Evolutionary conservation across 116 monocot genomes (phyloP).

Genomic region (Iris pallida): DNA sequence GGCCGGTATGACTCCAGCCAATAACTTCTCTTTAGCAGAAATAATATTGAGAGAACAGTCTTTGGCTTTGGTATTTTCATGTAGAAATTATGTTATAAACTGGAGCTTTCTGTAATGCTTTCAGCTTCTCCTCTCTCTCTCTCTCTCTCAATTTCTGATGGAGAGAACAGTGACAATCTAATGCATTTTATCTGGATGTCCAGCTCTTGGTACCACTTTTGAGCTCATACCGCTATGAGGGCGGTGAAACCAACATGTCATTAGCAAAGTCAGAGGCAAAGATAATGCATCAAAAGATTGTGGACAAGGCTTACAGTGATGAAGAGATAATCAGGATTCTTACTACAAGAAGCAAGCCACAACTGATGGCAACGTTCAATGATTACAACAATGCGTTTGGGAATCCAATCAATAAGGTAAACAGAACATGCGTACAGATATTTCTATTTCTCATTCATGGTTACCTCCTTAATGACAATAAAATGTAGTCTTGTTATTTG

Average conservation of each 20-base stretch:
- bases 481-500: no score
- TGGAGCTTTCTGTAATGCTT: no score
- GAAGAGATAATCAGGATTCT: slow-evolving; percentile 75
- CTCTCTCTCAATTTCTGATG: no score
- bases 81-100: no score
- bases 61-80: no score
- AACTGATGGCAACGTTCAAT: slow-evolving; percentile 66
- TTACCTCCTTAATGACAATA: no score
- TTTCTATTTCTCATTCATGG: no score
- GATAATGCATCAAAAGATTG: slow-evolving; percentile 56
- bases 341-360: slow-evolving; percentile 71
- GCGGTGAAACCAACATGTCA: slow-evolving; percentile 43
- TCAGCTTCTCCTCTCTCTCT: no score
- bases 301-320: slow-evolving; percentile 47
- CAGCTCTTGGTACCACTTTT: slow-evolving; percentile 73
- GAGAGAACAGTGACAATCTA: no score
- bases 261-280: slow-evolving; percentile 78
- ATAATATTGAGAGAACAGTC: no score
- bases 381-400: slow-evolving; percentile 65
- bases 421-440: background rate
- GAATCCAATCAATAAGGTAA: slow-evolving; percentile 55
- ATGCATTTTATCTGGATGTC: background rate
- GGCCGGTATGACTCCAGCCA: no score
- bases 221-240: slow-evolving; percentile 58
- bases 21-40: no score